Conservation (phyloP, 2,329 filamentous ascomycete species). For the Cladophialophora yegresii region DNA sequence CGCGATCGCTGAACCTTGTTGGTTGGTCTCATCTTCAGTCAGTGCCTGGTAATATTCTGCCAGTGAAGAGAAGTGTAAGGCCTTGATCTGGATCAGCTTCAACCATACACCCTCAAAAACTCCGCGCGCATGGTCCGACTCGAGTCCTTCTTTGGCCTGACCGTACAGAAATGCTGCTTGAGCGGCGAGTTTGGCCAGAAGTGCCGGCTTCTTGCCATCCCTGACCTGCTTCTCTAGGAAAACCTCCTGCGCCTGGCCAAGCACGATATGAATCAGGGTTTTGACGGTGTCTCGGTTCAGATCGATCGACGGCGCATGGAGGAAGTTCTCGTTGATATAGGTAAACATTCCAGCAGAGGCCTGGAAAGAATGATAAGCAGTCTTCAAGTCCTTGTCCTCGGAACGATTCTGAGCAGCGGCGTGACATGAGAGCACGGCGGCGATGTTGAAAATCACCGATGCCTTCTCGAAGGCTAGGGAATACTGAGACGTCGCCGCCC, state of each 20-base stretch:
- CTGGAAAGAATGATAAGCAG: conserved; percentile 96
- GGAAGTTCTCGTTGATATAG: conserved; percentile 99
- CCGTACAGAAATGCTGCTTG: conserved; percentile 86
- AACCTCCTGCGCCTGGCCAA: conserved; percentile 95
- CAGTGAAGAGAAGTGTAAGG: conserved; percentile 76
- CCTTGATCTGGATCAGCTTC: conserved; percentile 70
- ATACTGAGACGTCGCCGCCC: conserved; percentile 95
- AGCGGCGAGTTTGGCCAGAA: conserved; percentile 89
- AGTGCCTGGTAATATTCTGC: conserved; percentile 93
- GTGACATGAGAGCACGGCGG: conserved; percentile 92
- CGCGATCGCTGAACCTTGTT: conserved; percentile 81
- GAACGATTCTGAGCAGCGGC: conserved; percentile 88
- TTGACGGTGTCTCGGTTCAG: conserved; percentile 94
- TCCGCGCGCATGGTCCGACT: conserved; percentile 86
- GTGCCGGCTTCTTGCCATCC: conserved; percentile 87
- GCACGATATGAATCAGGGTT: conserved; percentile 85
- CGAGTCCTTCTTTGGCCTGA: conserved; percentile 84
- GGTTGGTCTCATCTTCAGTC: conserved; percentile 84
- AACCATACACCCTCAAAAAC: conserved; percentile 96
- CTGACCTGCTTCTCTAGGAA: conserved; percentile 95
- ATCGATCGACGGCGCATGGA: conserved; percentile 95
- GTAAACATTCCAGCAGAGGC: conserved; percentile 99
- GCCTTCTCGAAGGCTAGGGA: conserved; percentile 97
- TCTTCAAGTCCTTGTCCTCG: conserved; percentile 91
- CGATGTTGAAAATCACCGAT: conserved; percentile 99